Evolutionary conservation across 106 monocot species (phyloP).

Genomic region (Allium fistulosum): DNA sequence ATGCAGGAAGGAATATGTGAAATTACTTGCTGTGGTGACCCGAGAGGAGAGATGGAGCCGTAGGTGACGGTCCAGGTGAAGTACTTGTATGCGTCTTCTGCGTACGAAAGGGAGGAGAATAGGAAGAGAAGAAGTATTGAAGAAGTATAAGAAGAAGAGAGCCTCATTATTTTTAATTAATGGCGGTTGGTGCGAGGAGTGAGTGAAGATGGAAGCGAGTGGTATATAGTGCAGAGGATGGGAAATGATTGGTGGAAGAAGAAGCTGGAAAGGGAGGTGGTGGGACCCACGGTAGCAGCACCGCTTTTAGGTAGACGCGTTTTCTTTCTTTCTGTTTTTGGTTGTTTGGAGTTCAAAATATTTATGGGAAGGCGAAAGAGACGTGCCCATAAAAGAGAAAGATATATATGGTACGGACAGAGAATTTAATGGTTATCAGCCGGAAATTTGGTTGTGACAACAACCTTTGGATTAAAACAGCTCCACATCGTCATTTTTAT

Average conservation of each 20-base stretch:
- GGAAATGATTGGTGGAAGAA: background rate
- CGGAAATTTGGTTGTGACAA: too few species aligned
- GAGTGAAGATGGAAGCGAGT: background rate
- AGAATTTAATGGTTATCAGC: too few species aligned
- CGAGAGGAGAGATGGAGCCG: slow-evolving; percentile 50
- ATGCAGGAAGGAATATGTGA: too few species aligned
- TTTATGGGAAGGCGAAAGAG: too few species aligned
- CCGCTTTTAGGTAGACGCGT: too few species aligned
- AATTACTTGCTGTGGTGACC: slow-evolving; percentile 41
- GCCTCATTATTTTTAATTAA: background rate
- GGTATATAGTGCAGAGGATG: background rate
- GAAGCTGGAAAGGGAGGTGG: background rate
- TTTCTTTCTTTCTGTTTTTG: too few species aligned
- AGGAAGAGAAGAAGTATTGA: background rate
- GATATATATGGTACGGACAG: too few species aligned
- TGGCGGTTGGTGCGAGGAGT: background rate
- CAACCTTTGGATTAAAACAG: too few species aligned
- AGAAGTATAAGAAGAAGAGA: background rate
- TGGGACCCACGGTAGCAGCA: background rate
- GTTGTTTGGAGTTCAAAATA: too few species aligned
- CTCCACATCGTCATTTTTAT: too few species aligned
- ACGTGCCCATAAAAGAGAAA: too few species aligned
- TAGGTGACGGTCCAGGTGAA: slow-evolving; percentile 71
- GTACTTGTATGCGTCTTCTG: slow-evolving; percentile 51
- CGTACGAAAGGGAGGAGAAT: background rate